phyloP scores from a whole-genome alignment of 2,329 filamentous ascomycete species.

The Boeremia lycopersici region DNA sequence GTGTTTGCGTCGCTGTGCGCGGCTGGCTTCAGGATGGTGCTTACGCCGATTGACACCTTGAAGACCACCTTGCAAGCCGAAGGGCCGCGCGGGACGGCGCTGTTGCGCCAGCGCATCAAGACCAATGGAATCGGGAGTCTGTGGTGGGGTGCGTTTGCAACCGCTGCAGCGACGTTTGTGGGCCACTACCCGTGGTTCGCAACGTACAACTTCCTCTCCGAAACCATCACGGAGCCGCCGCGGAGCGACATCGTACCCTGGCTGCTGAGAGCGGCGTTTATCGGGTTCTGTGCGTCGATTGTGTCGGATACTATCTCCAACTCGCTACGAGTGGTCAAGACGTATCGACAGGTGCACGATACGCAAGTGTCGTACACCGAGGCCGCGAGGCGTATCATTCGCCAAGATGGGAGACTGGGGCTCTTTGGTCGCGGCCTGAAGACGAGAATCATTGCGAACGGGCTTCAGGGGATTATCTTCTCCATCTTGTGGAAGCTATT shows the following conservation, averaged over 20 bases:
- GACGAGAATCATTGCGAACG: slow-evolving; percentile 39
- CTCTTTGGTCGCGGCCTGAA: slow-evolving; percentile 37
- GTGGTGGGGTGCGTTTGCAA: slow-evolving; percentile 42
- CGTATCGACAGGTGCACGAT: slow-evolving; percentile 39
- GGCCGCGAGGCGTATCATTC: slow-evolving; percentile 32
- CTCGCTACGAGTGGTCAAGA: slow-evolving; percentile 37
- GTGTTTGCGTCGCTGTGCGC: slow-evolving; percentile 37
- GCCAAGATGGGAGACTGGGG: slow-evolving; percentile 31
- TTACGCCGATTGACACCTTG: slow-evolving; percentile 37
- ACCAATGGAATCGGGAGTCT: slow-evolving; percentile 34
- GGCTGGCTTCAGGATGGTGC: slow-evolving; percentile 34
- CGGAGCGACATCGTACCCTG: slow-evolving; percentile 30
- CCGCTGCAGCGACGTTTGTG: slow-evolving; percentile 38
- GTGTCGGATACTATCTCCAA: slow-evolving; percentile 38
- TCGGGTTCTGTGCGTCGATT: slow-evolving; percentile 39
- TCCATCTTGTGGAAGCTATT: slow-evolving; percentile 41
- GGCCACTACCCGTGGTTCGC: slow-evolving; percentile 42
- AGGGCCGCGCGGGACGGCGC: slow-evolving; percentile 26
- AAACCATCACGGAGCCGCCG: slow-evolving; percentile 27
- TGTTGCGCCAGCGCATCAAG: slow-evolving; percentile 32
- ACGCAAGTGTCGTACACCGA: slow-evolving; percentile 34
- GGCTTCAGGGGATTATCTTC: slow-evolving; percentile 38
- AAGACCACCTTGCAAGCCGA: slow-evolving; percentile 39
- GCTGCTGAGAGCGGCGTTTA: slow-evolving; percentile 35
- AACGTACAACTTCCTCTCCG: slow-evolving; percentile 35